Conservation (phyloP, 169 alveolate species). For the Cytauxzoon felis region DNA sequence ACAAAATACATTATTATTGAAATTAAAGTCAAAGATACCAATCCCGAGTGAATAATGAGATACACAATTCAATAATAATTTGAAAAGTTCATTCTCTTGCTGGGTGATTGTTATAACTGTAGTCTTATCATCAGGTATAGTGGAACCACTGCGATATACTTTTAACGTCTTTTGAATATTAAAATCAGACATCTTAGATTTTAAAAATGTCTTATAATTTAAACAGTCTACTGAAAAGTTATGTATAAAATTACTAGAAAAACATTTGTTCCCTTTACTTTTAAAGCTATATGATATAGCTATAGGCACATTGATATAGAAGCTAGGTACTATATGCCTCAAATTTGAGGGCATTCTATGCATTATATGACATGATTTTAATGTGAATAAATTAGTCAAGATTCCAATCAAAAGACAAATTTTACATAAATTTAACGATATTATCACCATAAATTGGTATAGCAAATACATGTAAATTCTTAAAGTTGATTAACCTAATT, state of each 20-base stretch:
- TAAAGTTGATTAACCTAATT: neutral
- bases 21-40: conserved; percentile 13
- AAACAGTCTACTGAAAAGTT: no score
- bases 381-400: neutral
- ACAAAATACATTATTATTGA: conserved; percentile 1
- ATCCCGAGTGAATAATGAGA: conserved; percentile 9
- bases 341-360: conserved; percentile 3
- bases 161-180: no score
- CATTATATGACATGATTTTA: neutral
- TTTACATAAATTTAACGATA: neutral
- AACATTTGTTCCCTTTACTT: no score
- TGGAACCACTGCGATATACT: conserved; percentile 17
- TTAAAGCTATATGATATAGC: no score
- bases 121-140: neutral
- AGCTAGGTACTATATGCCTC: neutral
- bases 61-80: conserved; percentile 42
- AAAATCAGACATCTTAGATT: no score
- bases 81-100: conserved; percentile 36
- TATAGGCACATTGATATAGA: no score
- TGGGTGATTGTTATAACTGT: conserved; percentile 31
- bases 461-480: neutral
- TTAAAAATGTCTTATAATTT: no score
- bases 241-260: no score
- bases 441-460: neutral
- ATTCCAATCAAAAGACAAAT: neutral